phyloP scores from a whole-genome alignment of 257 asterid species.

The Solanum rostratum region DNA sequence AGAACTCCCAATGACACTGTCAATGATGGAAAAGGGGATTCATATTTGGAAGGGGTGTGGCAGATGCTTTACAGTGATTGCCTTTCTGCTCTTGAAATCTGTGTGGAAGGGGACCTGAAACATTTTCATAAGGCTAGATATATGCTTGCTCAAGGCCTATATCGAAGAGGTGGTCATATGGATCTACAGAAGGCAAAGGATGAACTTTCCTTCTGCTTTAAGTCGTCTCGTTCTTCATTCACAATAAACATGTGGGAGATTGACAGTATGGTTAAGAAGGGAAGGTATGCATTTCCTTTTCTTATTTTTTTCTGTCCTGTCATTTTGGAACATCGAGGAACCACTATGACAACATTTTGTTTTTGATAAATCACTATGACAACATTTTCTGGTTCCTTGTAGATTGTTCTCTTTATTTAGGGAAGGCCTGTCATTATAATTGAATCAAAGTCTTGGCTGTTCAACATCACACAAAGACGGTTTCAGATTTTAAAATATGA shows the following conservation, averaged over 20 bases:
- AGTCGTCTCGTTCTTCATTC: slow-evolving; percentile 85
- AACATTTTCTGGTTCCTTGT: not conserved
- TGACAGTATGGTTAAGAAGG: slow-evolving; percentile 90
- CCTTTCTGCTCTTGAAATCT: slow-evolving; percentile 79
- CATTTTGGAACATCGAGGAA: not conserved
- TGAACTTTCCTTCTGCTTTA: slow-evolving; percentile 95
- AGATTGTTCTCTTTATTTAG: not conserved
- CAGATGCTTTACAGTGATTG: slow-evolving; percentile 77
- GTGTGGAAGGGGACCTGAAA: slow-evolving; percentile 98
- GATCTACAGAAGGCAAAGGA: slow-evolving; percentile 92
- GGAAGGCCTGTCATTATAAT: not conserved
- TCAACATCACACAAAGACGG: not conserved
- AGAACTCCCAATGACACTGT: slow-evolving; percentile 21
- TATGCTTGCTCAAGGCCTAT: slow-evolving; percentile 87
- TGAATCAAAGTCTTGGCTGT: not conserved
- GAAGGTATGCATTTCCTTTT: slow-evolving; percentile 42
- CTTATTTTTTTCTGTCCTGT: not conserved
- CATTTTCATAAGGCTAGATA: slow-evolving; percentile 96
- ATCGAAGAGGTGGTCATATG: slow-evolving; percentile 60
- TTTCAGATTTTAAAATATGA: not conserved
- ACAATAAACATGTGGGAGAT: slow-evolving; percentile 99
- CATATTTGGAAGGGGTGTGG: slow-evolving; percentile 49
- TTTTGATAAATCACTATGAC: not conserved
- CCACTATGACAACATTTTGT: not conserved
- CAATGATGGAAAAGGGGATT: slow-evolving; percentile 7